Evolutionary conservation across 2,329 filamentous ascomycete species (phyloP), one percentile per base, ranked within the genome.

Genomic region (Nigrospora osmanthi): DNA sequence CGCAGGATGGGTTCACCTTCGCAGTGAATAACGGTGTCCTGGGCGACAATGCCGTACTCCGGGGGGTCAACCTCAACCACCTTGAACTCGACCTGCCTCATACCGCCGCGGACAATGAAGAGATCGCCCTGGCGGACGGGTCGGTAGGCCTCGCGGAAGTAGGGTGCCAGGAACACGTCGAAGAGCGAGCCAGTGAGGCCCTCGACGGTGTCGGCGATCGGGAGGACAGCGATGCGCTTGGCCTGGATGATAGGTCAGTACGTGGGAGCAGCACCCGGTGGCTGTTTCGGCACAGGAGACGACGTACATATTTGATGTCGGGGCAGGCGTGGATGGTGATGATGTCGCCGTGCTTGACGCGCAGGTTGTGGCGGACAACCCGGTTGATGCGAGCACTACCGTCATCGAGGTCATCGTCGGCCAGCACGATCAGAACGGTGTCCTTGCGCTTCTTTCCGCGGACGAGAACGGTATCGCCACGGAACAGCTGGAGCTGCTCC

Each of bases 371-470:
- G 66, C 93, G 86, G 61, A 97, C 90, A 52, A 97, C 93, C 67
- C 94, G 88, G 79, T 98, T 98, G 76, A 98, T 93, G 62, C 93
- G 87, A 58, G 87, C 93, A 59, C 86, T 95, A 56, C 93, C 93
- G 63, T 98, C 93, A 73, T 98, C 93, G 45, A 98, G 84, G 53
- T 98, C 93, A 61, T 98, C 93, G 67, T 98, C 93, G 52, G 90
- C 90, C 49, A 98, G 80, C 48, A 98, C 94, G 61, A 98, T 97
- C 63, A 98, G 76, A 49, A 97, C 93, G 4, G 93, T 98, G 64
- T 98, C 93, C 79, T 96, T 96, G 71, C 93, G 83, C 87, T 97
- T 98, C 83, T 98, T 98, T 70, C 93, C 93, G 73, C 95, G 95
- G 46, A 98, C 91, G 48, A 97, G 78, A 44, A 98, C 94, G 54